These are phyloP conservation scores for Wickerhamomyces alni DNA, from an alignment of 805 yeast genomes.

Conservation along the genomic window DNA sequence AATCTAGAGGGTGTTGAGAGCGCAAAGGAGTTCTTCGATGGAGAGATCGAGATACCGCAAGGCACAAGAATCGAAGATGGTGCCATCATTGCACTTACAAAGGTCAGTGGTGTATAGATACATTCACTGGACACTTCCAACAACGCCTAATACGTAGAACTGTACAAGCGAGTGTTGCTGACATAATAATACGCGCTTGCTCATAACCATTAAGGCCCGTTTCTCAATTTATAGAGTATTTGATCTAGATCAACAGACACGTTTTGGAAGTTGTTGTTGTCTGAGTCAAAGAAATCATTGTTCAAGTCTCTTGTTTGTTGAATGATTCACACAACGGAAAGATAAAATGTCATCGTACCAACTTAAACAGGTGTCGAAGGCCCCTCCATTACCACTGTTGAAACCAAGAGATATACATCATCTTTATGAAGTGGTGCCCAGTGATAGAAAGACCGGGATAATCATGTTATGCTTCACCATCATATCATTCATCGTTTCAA, in stretches of 20 bases:
- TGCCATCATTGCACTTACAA: constrained; percentile 50
- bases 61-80: constrained; percentile 69
- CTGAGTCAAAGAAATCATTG: no score
- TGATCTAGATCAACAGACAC: no score
- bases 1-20: constrained; percentile 47
- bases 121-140: background rate
- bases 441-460: constrained; percentile 9
- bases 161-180: no score
- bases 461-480: constrained; percentile 9
- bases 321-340: background rate
- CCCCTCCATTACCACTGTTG: constrained; percentile 9
- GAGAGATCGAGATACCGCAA: constrained; percentile 43
- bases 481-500: constrained; percentile 6
- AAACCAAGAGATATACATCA: constrained; percentile 2
- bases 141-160: no score
- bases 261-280: no score
- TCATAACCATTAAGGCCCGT: no score
- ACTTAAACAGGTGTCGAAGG: background rate
- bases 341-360: background rate
- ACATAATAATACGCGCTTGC: no score
- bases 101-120: constrained; percentile 6
- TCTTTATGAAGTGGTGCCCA: background rate
- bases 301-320: no score
- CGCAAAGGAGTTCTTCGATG: constrained; percentile 67
- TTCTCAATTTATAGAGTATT: no score